Conservation (phyloP, 73 alveolate species). For the Uronychia setigera region DNA sequence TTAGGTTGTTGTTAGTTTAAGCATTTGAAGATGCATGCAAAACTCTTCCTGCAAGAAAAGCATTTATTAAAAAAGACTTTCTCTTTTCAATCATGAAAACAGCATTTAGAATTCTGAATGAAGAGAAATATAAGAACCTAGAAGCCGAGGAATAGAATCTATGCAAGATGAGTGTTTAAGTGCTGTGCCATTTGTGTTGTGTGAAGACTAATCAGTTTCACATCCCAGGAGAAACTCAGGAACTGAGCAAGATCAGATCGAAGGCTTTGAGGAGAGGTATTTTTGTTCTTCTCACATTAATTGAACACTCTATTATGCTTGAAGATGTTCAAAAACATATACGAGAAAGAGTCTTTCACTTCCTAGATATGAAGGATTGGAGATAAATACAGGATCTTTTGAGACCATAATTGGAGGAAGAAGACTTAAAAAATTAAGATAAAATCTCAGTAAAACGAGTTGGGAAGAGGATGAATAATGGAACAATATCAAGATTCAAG, state of each 20-base stretch:
- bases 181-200: conserved; percentile 18
- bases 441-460: too few relatives aligned
- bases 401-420: too few relatives aligned
- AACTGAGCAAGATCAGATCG: conserved; percentile 25
- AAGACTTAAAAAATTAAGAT: too few relatives aligned
- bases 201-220: conserved; percentile 32
- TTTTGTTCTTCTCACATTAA: conserved; percentile 10
- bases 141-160: not conserved
- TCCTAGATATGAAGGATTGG: conserved; percentile 27
- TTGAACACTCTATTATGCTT: not conserved
- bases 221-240: conserved; percentile 52
- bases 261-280: conserved; percentile 28
- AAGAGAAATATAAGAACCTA: not conserved
- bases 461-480: too few relatives aligned
- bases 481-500: too few relatives aligned
- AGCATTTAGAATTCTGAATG: not conserved
- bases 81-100: not conserved
- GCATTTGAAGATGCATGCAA: not conserved
- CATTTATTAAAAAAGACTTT: not conserved
- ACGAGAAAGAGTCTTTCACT: conserved; percentile 28
- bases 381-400: too few relatives aligned
- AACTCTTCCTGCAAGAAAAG: not conserved
- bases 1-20: not conserved
- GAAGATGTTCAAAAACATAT: not conserved
- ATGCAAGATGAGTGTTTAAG: not conserved